Evolutionary conservation across 495 filamentous ascomycete genomes (phyloP).

Genomic region (Neurospora sp.): DNA sequence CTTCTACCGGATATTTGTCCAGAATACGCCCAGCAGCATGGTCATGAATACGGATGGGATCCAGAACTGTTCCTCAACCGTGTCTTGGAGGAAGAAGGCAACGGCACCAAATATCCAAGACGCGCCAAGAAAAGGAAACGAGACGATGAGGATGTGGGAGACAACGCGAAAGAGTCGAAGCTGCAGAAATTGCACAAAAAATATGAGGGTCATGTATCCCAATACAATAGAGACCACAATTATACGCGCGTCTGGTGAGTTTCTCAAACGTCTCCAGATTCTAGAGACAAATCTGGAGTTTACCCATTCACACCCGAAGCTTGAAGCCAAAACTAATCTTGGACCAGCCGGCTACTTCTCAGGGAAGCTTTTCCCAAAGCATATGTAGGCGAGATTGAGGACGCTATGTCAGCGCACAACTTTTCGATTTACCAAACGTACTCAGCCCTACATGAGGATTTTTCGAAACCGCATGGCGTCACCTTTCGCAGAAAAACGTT

Average conservation of each 20-base stretch:
- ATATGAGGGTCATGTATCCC: not conserved
- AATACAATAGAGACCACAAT: not conserved
- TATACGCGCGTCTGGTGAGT: not conserved
- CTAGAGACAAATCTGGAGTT: not conserved
- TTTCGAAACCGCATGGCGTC: constrained; percentile 4
- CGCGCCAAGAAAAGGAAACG: constrained; percentile 29
- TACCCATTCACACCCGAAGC: not conserved
- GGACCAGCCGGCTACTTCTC: constrained; percentile 15
- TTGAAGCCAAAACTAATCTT: not conserved
- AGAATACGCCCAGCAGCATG: constrained; percentile 15
- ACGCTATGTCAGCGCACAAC: constrained; percentile 5
- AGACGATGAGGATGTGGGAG: constrained; percentile 4
- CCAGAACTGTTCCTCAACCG: constrained; percentile 10
- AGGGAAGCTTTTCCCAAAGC: constrained; percentile 14
- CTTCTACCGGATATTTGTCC: constrained; percentile 32
- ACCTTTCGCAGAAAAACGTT: not conserved
- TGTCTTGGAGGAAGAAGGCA: constrained; percentile 27
- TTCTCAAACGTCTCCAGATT: not conserved
- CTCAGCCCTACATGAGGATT: constrained; percentile 14
- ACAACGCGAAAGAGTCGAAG: constrained; percentile 5
- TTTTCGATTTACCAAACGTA: constrained; percentile 23
- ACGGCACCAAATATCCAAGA: constrained; percentile 23
- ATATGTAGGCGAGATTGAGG: constrained; percentile 12
- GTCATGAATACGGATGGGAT: constrained; percentile 6
- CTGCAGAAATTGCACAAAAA: not conserved